Conservation (phyloP, 2,329 filamentous ascomycete genomes). For the Dactylellina haptotyla region DNA sequence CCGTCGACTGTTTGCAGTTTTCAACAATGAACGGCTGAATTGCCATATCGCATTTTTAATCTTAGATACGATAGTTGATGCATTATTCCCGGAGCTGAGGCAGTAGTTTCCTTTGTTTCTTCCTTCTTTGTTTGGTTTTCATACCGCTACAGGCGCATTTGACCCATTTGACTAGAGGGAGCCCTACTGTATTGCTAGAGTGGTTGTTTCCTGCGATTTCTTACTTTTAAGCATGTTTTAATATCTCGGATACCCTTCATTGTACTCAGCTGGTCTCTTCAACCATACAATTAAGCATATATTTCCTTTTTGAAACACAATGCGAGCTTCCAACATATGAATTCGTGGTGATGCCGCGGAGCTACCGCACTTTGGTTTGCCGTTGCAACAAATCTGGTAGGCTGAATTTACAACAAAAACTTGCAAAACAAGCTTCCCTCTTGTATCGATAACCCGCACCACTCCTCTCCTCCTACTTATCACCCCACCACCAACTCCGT, state of each 20-base stretch:
- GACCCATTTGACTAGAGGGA: slow-evolving; percentile 50
- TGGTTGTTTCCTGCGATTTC: slow-evolving; percentile 19
- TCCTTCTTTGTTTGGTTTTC: slow-evolving; percentile 26
- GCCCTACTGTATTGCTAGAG: slow-evolving; percentile 54
- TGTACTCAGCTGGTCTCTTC: slow-evolving; percentile 3
- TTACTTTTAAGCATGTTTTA: slow-evolving; percentile 2
- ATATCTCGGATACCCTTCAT: slow-evolving; percentile 36
- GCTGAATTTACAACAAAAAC: slow-evolving; percentile 26
- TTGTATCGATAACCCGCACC: background rate
- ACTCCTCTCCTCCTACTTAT: background rate
- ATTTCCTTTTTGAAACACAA: too few species aligned
- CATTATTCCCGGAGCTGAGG: slow-evolving; percentile 42
- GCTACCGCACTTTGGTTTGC: background rate
- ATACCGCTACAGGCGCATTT: slow-evolving; percentile 27
- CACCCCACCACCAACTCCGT: background rate
- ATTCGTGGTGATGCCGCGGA: background rate
- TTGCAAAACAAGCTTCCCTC: slow-evolving; percentile 3
- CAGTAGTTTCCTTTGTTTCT: slow-evolving; percentile 11
- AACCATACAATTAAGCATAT: background rate
- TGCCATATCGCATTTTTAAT: slow-evolving; percentile 64
- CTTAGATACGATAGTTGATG: slow-evolving; percentile 42
- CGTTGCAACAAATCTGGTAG: slow-evolving; percentile 13
- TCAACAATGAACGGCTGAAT: slow-evolving; percentile 93
- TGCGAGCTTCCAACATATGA: too few species aligned
- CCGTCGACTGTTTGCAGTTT: slow-evolving; percentile 84